These are phyloP conservation scores for Cladorrhinum sp. DNA, from an alignment of 2,329 filamentous ascomycete species.

Conservation along the genomic window DNA sequence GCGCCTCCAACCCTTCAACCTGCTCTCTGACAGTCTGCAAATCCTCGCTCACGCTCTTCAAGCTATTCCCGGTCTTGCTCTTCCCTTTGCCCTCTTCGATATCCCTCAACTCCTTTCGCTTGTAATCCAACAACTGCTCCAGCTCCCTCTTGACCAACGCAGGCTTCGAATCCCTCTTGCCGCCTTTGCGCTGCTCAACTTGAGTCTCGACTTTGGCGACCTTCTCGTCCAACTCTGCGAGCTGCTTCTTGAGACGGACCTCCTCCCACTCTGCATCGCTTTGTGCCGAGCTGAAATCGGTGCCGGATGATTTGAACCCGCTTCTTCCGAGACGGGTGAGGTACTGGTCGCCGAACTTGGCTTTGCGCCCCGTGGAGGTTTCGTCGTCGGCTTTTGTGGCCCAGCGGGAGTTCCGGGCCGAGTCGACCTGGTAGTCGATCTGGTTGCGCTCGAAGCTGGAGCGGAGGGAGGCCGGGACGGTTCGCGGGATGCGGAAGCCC, in stretches of 20 bases:
- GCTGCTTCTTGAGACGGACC: conserved; percentile 87
- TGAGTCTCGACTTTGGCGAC: conserved; percentile 77
- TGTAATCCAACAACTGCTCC: conserved; percentile 92
- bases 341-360: conserved; percentile 97
- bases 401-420: conserved; percentile 71
- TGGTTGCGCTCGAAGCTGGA: conserved; percentile 91
- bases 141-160: conserved; percentile 91
- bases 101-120: conserved; percentile 74
- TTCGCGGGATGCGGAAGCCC: conserved; percentile 88
- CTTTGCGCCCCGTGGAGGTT: conserved; percentile 83
- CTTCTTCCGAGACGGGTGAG: conserved; percentile 84
- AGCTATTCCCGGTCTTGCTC: conserved; percentile 64
- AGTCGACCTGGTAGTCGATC: conserved; percentile 93
- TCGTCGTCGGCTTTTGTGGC: conserved; percentile 73
- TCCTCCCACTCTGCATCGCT: conserved; percentile 93
- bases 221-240: conserved; percentile 84
- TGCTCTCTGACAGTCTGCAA: conserved; percentile 89
- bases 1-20: conserved; percentile 82
- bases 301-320: conserved; percentile 77
- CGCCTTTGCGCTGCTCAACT: conserved; percentile 64
- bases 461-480: conserved; percentile 85
- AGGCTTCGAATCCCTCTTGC: conserved; percentile 73
- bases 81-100: conserved; percentile 69
- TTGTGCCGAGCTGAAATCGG: conserved; percentile 75
- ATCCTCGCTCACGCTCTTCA: conserved; percentile 81